Conservation (phyloP, 495 filamentous ascomycete species). For the Trypethelium eluteriae region DNA sequence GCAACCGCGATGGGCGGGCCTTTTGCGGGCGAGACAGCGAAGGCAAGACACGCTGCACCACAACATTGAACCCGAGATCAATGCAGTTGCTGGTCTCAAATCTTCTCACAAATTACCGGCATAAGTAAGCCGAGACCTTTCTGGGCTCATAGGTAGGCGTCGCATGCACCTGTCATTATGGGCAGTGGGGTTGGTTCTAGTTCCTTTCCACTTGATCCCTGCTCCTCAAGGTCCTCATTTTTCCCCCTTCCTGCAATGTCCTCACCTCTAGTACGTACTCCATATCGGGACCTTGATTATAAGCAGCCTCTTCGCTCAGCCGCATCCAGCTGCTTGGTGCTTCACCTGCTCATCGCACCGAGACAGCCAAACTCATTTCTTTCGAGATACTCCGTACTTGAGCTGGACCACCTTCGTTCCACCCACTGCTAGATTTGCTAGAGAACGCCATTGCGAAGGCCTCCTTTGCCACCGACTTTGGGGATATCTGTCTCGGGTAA, state of each 20-base stretch:
- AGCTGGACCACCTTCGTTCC: no score
- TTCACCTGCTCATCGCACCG: background rate
- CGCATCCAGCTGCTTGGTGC: background rate
- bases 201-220: background rate
- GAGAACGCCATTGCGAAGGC: no score
- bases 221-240: slow-evolving; percentile 10
- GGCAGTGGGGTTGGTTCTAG: background rate
- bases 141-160: background rate
- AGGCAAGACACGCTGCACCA: no score
- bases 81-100: background rate
- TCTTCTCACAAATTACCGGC: background rate
- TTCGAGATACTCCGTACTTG: no score
- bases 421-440: no score
- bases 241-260: background rate
- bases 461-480: background rate
- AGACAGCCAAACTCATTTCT: no score
- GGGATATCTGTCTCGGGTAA: background rate
- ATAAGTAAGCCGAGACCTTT: background rate
- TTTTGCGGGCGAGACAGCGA: no score
- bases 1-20: no score
- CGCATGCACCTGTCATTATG: background rate
- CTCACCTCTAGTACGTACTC: background rate
- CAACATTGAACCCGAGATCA: background rate
- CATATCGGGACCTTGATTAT: background rate
- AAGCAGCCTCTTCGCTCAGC: background rate